A percentile compares a stretch with the other conserved stretches of the same genome.
phyloP scores from a whole-genome alignment of 495 filamentous ascomycete genomes.

The Sordaria brevicollis region DNA sequence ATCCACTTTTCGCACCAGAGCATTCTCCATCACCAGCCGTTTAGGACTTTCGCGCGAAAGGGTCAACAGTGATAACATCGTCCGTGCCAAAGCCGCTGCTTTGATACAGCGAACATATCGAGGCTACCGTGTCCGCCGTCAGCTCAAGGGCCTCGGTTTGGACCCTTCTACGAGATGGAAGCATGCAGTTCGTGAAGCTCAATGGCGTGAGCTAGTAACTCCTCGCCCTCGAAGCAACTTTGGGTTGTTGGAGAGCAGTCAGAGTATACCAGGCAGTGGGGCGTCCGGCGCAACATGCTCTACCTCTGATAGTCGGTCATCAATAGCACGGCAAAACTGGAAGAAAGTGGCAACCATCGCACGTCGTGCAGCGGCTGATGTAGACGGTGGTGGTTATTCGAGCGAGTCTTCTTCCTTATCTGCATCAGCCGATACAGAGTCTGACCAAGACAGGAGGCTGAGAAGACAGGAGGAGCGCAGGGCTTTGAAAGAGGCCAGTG shows the following conservation, averaged over 20 bases:
- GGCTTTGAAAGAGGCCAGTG: slow-evolving; percentile 35
- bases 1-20: background rate
- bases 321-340: slow-evolving; percentile 58
- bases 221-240: slow-evolving; percentile 31
- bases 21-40: background rate
- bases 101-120: slow-evolving; percentile 59
- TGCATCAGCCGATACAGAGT: slow-evolving; percentile 19
- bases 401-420: background rate
- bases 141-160: slow-evolving; percentile 52
- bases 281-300: background rate
- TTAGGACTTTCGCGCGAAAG: background rate
- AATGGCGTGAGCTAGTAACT: slow-evolving; percentile 44
- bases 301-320: slow-evolving; percentile 6
- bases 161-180: slow-evolving; percentile 60
- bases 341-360: slow-evolving; percentile 60
- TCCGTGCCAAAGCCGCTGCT: slow-evolving; percentile 34
- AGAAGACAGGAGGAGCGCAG: slow-evolving; percentile 20
- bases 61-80: slow-evolving; percentile 5
- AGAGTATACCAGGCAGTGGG: background rate
- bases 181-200: slow-evolving; percentile 55
- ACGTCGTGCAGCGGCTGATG: slow-evolving; percentile 54
- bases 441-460: slow-evolving; percentile 23
- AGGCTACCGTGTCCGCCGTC: slow-evolving; percentile 57
- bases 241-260: background rate
- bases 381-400: slow-evolving; percentile 31